A percentile compares a stretch with the other conserved stretches of the same genome.
Conservation (phyloP, 1,284 basidiomycete genomes). For the Cutaneotrichosporon curvatum region DNA sequence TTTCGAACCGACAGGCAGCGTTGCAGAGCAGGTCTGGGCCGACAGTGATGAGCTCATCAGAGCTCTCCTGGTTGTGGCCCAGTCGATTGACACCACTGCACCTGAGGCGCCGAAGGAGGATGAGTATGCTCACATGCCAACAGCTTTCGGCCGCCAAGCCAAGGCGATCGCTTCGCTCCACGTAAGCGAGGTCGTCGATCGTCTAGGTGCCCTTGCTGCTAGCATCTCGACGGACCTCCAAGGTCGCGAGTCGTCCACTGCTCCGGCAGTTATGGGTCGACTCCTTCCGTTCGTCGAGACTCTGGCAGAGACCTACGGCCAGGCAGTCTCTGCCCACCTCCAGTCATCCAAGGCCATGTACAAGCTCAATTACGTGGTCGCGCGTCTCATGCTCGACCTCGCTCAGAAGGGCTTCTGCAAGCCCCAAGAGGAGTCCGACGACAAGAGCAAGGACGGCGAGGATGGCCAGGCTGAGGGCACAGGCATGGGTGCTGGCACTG, state of each 20-base stretch:
- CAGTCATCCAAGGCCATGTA: slow-evolving; percentile 62
- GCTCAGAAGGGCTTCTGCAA: slow-evolving; percentile 87
- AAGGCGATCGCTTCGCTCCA: slow-evolving; percentile 29
- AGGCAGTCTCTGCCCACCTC: slow-evolving; percentile 18
- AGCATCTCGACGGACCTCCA: slow-evolving; percentile 11
- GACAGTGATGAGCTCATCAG: slow-evolving; percentile 53
- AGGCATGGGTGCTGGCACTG: slow-evolving; percentile 78
- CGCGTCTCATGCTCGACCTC: slow-evolving; percentile 65
- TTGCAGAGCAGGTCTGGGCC: slow-evolving; percentile 22
- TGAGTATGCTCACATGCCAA: slow-evolving; percentile 32
- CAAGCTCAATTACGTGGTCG: slow-evolving; percentile 76
- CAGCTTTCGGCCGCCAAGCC: slow-evolving; percentile 24
- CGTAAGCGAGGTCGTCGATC: slow-evolving; percentile 31
- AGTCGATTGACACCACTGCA: slow-evolving; percentile 50
- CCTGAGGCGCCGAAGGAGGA: slow-evolving; percentile 26
- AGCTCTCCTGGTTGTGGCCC: slow-evolving; percentile 57
- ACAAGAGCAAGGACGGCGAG: slow-evolving; percentile 49
- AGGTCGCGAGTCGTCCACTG: slow-evolving; percentile 7
- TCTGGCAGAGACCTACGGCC: slow-evolving; percentile 54
- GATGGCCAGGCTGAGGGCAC: slow-evolving; percentile 58
- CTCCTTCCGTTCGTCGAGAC: slow-evolving; percentile 49
- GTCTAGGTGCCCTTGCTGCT: slow-evolving; percentile 17
- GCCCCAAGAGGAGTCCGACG: slow-evolving; percentile 61
- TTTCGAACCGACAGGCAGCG: slow-evolving; percentile 1
- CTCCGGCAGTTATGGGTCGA: slow-evolving; percentile 25